Percentiles rank a stretch among this genome's conserved stretches.
These are phyloP conservation scores for Pulveroboletus frians DNA, from an alignment of 768 basidiomycete species.

Conservation along the genomic window DNA sequence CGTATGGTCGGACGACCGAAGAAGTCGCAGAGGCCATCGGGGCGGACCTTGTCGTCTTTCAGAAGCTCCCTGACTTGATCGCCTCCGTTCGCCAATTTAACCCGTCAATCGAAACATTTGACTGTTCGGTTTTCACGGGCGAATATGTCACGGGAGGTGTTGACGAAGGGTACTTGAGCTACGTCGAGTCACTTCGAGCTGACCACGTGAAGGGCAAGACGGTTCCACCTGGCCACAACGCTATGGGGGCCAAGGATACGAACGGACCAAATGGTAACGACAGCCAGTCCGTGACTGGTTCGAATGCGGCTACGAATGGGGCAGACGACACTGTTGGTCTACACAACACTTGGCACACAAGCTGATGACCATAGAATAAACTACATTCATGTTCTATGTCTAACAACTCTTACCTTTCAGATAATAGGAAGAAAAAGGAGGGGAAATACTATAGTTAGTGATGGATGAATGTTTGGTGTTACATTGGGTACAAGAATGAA, in stretches of 20 bases:
- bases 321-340: constrained; percentile 75
- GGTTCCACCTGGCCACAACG: constrained; percentile 27
- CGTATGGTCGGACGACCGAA: constrained; percentile 63
- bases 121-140: constrained; percentile 97
- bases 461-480: constrained; percentile 11
- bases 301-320: constrained; percentile 50
- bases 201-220: constrained; percentile 71
- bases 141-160: constrained; percentile 95
- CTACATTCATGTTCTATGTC: constrained; percentile 2
- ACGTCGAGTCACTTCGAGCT: constrained; percentile 71
- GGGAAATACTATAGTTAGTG: constrained; percentile 1
- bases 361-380: constrained; percentile 19
- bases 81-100: constrained; percentile 84
- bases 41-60: constrained; percentile 94
- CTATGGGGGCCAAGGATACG: constrained; percentile 32
- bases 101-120: constrained; percentile 68
- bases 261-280: constrained; percentile 19
- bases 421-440: constrained; percentile 7
- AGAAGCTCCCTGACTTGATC: constrained; percentile 84
- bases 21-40: constrained; percentile 80
- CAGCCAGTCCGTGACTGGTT: constrained; percentile 22
- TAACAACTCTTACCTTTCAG: neutral
- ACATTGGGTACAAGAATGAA: constrained; percentile 13
- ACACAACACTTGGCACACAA: constrained; percentile 62
- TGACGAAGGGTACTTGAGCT: constrained; percentile 70